Percentiles rank a stretch among this genome's conserved stretches.
These are phyloP conservation scores for Soucietia sequanensis DNA, from an alignment of 805 yeast genomes.

Conservation along the genomic window DNA sequence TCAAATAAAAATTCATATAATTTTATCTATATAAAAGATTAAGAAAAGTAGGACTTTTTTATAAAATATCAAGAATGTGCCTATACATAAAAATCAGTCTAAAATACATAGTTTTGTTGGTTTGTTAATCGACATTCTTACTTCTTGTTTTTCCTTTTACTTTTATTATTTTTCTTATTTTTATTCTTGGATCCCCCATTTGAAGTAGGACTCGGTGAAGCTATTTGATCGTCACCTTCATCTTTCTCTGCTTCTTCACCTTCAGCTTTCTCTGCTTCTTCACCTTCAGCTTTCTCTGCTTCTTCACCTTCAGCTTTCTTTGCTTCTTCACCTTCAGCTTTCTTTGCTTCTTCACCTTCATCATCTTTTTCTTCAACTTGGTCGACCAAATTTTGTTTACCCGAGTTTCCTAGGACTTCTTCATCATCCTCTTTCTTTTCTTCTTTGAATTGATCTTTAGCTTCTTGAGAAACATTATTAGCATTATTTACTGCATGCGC, in stretches of 20 bases:
- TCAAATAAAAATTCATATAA: neutral
- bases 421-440: constrained; percentile 5
- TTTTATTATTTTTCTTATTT: constrained; percentile 33
- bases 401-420: constrained; percentile 9
- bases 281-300: constrained; percentile 5
- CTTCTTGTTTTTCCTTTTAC: constrained; percentile 30
- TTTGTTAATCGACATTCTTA: neutral
- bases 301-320: constrained; percentile 4
- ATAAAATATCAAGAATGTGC: no score
- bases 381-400: constrained; percentile 2
- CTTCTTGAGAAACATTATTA: constrained; percentile 8
- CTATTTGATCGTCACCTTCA: constrained; percentile 1
- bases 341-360: constrained; percentile 4
- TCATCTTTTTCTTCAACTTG: constrained; percentile 8
- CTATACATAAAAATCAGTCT: neutral
- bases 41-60: no score
- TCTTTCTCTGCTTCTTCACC: constrained; percentile 8
- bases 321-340: constrained; percentile 4
- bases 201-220: constrained; percentile 1
- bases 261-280: constrained; percentile 5
- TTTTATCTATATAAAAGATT: no score
- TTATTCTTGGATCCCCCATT: constrained; percentile 16
- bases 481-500: constrained; percentile 12
- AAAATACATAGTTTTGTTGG: no score
- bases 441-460: constrained; percentile 9